These are phyloP conservation scores for Epichloe scottii DNA, from an alignment of 2,329 filamentous ascomycete genomes.

Conservation along the genomic window DNA sequence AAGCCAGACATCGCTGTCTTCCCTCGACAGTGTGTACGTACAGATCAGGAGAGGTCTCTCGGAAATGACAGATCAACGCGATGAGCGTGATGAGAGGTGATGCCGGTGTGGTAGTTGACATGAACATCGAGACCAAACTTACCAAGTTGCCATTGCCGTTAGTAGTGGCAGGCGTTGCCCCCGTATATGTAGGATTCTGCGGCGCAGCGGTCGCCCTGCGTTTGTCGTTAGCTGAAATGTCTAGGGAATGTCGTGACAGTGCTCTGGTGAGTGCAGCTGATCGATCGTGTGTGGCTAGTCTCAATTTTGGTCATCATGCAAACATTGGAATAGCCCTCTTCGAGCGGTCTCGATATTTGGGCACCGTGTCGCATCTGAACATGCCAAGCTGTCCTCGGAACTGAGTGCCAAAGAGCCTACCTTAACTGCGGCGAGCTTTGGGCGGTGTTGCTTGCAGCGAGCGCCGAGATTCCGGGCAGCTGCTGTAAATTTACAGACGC, in stretches of 20 bases:
- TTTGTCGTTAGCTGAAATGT: slow-evolving; percentile 5
- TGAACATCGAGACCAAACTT: slow-evolving; percentile 12
- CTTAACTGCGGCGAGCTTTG: slow-evolving; percentile 32
- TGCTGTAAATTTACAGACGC: slow-evolving; percentile 29
- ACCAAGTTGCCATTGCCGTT: slow-evolving; percentile 29
- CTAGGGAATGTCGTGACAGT: background rate
- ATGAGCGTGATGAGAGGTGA: background rate
- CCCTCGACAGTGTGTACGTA: background rate
- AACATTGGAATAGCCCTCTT: background rate
- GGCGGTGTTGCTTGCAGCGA: slow-evolving; percentile 28
- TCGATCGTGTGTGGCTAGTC: background rate
- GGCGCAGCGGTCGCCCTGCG: slow-evolving; percentile 9
- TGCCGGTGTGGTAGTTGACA: background rate
- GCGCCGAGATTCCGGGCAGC: slow-evolving; percentile 32
- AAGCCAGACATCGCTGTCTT: background rate
- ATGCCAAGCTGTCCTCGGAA: background rate
- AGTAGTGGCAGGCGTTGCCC: slow-evolving; percentile 27
- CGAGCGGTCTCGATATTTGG: background rate
- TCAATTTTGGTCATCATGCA: too few relatives aligned
- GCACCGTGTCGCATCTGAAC: background rate
- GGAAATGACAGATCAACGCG: background rate
- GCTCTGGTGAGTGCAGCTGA: background rate
- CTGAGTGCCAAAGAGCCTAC: slow-evolving; percentile 20
- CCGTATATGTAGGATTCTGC: slow-evolving; percentile 15
- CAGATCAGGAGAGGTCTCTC: background rate